phyloP scores from a whole-genome alignment of 208 protist species.

The Wallacemonas rigidus region DNA sequence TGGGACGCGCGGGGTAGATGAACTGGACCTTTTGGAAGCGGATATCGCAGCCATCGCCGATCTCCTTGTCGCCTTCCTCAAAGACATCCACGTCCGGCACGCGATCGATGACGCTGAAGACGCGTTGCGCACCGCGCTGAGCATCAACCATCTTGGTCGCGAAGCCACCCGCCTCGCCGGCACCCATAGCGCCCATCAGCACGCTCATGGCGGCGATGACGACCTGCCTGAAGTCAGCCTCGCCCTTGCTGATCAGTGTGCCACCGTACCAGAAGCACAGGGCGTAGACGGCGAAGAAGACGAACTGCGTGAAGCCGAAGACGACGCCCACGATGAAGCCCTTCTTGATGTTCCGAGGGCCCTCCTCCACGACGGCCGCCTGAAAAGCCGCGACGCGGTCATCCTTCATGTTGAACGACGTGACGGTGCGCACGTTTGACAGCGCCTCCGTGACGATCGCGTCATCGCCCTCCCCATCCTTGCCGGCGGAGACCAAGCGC shows the following conservation, averaged over 20 bases:
- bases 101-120: constrained; percentile 81
- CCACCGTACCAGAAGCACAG: constrained; percentile 84
- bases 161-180: constrained; percentile 69
- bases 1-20: constrained; percentile 72
- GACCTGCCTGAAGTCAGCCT: constrained; percentile 63
- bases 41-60: constrained; percentile 51
- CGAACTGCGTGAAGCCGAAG: constrained; percentile 79
- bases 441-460: constrained; percentile 70
- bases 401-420: constrained; percentile 79
- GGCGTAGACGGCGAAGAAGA: constrained; percentile 50
- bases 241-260: constrained; percentile 61
- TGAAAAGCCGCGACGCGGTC: constrained; percentile 37
- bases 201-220: constrained; percentile 51
- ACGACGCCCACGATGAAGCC: constrained; percentile 63
- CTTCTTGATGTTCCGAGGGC: constrained; percentile 29
- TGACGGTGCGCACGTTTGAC: constrained; percentile 76
- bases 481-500: constrained; percentile 36
- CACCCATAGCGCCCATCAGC: constrained; percentile 58
- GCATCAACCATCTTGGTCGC: constrained; percentile 71
- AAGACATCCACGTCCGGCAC: constrained; percentile 68
- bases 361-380: constrained; percentile 24
- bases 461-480: constrained; percentile 49
- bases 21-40: constrained; percentile 79
- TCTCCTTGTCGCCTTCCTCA: constrained; percentile 35
- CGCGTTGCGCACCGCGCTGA: constrained; percentile 39